These are phyloP conservation scores for Pseudocercospora pini-densiflorae DNA, from an alignment of 2,329 filamentous ascomycete genomes.

Conservation along the genomic window DNA sequence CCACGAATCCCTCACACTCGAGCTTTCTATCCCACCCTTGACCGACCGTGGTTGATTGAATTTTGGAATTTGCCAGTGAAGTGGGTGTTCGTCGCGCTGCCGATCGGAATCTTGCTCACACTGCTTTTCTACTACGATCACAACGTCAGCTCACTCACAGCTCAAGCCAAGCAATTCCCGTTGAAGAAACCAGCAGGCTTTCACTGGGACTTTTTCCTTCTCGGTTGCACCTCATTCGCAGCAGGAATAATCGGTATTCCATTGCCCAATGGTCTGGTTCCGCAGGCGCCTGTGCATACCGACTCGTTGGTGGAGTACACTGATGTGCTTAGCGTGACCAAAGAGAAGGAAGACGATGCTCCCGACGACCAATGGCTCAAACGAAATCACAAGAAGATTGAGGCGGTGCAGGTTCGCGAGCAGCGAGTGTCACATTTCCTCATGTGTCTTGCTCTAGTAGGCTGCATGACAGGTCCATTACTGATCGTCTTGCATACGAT, in stretches of 20 bases:
- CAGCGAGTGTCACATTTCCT: conserved; percentile 62
- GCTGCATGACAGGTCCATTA: conserved; percentile 62
- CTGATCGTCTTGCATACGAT: conserved; percentile 60
- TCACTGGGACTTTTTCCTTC: conserved; percentile 64
- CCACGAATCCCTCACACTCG: conserved; percentile 48
- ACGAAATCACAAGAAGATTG: conserved; percentile 50
- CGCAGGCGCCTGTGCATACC: conserved; percentile 64
- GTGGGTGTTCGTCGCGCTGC: conserved; percentile 59
- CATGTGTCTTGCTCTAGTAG: conserved; percentile 59
- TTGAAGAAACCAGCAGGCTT: conserved; percentile 64
- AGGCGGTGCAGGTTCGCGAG: conserved; percentile 57
- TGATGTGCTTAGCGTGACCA: conserved; percentile 47
- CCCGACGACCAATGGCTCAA: conserved; percentile 42
- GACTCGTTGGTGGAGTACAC: conserved; percentile 53
- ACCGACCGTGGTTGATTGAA: conserved; percentile 54
- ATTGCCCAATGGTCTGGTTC: conserved; percentile 63
- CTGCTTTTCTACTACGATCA: conserved; percentile 63
- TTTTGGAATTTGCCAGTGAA: conserved; percentile 59
- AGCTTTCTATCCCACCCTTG: conserved; percentile 54
- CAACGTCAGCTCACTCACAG: conserved; percentile 60
- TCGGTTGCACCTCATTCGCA: conserved; percentile 61
- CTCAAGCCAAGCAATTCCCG: conserved; percentile 61
- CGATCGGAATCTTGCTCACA: conserved; percentile 59
- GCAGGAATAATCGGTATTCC: conserved; percentile 61
- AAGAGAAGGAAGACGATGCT: conserved; percentile 51